Percentiles rank a stretch among this genome's conserved stretches.
These are phyloP conservation scores for Aspergillus cristatus DNA, from an alignment of 495 filamentous ascomycete genomes.

Conservation along the genomic window DNA sequence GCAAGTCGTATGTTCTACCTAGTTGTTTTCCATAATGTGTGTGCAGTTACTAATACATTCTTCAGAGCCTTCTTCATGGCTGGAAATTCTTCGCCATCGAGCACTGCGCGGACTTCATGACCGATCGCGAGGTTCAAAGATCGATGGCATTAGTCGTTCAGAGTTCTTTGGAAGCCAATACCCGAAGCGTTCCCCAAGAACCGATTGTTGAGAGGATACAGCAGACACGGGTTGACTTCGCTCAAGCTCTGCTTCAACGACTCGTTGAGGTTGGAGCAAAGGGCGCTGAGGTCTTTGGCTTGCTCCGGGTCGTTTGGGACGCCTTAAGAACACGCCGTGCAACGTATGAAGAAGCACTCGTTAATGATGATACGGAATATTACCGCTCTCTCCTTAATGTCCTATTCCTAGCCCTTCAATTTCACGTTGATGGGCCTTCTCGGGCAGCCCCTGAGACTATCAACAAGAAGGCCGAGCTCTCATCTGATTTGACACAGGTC, in stretches of 20 bases:
- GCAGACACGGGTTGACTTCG: conserved; percentile 64
- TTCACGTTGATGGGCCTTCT: conserved; percentile 33
- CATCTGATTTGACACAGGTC: conserved; percentile 41
- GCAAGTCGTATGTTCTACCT: conserved; percentile 59
- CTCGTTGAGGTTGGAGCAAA: conserved; percentile 56
- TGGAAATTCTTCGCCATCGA: conserved; percentile 89
- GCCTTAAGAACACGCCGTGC: conserved; percentile 53
- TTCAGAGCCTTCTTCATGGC: conserved; percentile 64
- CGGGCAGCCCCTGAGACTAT: conserved; percentile 22
- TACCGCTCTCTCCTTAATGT: conserved; percentile 76
- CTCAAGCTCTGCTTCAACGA: conserved; percentile 66
- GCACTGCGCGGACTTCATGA: conserved; percentile 59
- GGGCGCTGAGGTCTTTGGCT: conserved; percentile 47
- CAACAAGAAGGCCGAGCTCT: conserved; percentile 30
- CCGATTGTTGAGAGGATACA: conserved; percentile 62
- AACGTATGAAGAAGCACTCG: conserved; percentile 55
- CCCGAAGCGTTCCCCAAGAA: conserved; percentile 53
- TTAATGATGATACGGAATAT: conserved; percentile 56
- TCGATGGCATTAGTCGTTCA: conserved; percentile 57
- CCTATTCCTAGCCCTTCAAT: conserved; percentile 71
- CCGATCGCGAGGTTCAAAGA: conserved; percentile 54
- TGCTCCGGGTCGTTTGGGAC: conserved; percentile 59
- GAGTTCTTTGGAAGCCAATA: conserved; percentile 65
- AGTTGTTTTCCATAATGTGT: background rate
- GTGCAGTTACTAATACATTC: conserved; percentile 2